Base-by-base conservation (phyloP, 345 rosid genomes). In the Eucalyptus lansdowneana region DNA sequence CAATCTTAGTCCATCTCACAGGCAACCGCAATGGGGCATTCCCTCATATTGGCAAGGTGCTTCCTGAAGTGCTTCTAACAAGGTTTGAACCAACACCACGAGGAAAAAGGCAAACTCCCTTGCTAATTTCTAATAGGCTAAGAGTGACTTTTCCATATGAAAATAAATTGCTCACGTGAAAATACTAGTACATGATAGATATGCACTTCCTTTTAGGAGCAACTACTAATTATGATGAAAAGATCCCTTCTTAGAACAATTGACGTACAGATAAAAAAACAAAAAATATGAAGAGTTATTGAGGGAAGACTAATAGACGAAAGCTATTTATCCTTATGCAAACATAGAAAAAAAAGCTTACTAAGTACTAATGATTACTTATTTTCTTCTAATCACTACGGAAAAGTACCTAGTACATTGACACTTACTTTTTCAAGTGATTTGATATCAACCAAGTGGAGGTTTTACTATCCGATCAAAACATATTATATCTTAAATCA, bases 391-490 rank as follows among this genome's bases (percentile, higher is more conserved):
- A 25, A 58, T 58, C 65, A 58, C 7, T 2, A 1, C 2, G 0
- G 65, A 58, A 58, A 54, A 58, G 65, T 58, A 58, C 65, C 65
- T 21, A 58, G n/a, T 58, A 1, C 65, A 58, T 24, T 58, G 65
- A 1, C 65, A 58, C 29, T 54, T 21, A 4, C 27, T 25, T 24
- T 58, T 58, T 58, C 13, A 11, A 58, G 65, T 58, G 29, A 58
- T 58, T 58, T 58, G 29, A 24, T 58, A 5, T 25, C 14, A 25
- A 58, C 65, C 14, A 0, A 58, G 65, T 24, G 14, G 7, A 58
- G 53, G 19, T 2, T 50, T 54, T 54, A 0, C 60, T 22, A 54
- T 8, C 12, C 1, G 0, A 22, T 25, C 24, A 58, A 58, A 9
- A 58, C 14, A 25, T 58, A 10, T 58, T 58, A 58, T 58, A 25